Evolutionary conservation across 2,329 filamentous ascomycete species (phyloP), one percentile per base, ranked within the genome.

Genomic region (Fusarium compactum): DNA sequence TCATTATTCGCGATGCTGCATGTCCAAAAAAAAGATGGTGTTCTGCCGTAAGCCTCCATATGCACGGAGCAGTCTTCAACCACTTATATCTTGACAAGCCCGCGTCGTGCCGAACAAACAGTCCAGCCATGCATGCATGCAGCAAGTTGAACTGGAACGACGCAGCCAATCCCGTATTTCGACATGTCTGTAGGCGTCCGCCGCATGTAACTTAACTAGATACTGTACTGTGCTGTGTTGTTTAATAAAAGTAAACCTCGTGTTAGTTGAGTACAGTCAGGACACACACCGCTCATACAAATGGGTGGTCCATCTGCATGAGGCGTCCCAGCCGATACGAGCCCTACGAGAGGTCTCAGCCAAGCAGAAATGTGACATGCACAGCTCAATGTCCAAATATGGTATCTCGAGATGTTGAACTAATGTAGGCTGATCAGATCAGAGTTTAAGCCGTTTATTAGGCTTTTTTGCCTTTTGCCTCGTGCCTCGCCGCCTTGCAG

Each of bases 251-350:
- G 20, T 14, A 50, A 51, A 58, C 24, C 61, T 65, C 41, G 24
- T 57, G 22, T 55, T 32, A 47, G 43, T 56, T 63, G 47, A 50
- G 67, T 50, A 67, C 51, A 64, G 67, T 71, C 70, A 54, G 43
- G 29, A 34, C 34, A 53, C 62, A 70, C 67, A 68, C 67, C 67
- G 63, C 67, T 44, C 51, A 68, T 60, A 65, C 56, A 58, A 60
- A 50, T 59, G 62, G 48, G 34, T 40, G 48, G 25, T 34, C 44
- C 51, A 48, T 58, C 48, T 66, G 56, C 63, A 67, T 66, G 46
- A 54, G 46, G 30, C 61, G 62, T 58, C 46, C 68, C 34, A 58
- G 40, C 67, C 54, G 63, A 70, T 71, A 70, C 67, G 67, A 70
- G 67, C 63, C 67, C 59, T 70, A 70, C 40, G 44, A 43, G 40